Percentiles rank a stretch among this genome's conserved stretches.
These are phyloP conservation scores for Aspergillus unguis DNA, from an alignment of 2,329 filamentous ascomycete genomes.

Conservation along the genomic window DNA sequence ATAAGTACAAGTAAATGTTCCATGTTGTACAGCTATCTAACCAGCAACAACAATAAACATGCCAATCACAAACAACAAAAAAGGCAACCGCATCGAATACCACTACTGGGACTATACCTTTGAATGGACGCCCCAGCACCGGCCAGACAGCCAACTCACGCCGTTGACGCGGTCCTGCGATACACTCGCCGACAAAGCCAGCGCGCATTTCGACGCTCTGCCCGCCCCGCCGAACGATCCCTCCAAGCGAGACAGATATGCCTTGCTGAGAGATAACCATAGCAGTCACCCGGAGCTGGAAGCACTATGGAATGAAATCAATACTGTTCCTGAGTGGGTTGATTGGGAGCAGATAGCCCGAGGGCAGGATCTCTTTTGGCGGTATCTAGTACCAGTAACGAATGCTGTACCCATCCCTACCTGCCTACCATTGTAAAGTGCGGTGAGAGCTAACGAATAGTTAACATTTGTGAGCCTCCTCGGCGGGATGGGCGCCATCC, in stretches of 20 bases:
- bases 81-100: constrained; percentile 5
- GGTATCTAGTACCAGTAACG: constrained; percentile 65
- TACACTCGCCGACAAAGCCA: constrained; percentile 8
- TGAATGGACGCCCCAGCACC: constrained; percentile 9
- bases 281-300: constrained; percentile 54
- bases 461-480: constrained; percentile 28
- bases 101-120: constrained; percentile 12
- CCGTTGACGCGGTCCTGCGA: constrained; percentile 8
- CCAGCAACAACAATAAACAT: neutral
- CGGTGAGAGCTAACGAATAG: constrained; percentile 11
- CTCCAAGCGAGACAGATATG: constrained; percentile 56
- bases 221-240: neutral
- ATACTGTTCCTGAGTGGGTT: constrained; percentile 68
- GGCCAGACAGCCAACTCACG: neutral
- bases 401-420: constrained; percentile 41
- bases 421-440: neutral
- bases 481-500: constrained; percentile 54
- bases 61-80: constrained; percentile 1
- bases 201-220: neutral
- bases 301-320: constrained; percentile 63
- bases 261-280: constrained; percentile 58
- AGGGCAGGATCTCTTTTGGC: constrained; percentile 72
- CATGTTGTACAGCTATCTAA: neutral
- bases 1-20: too few species aligned
- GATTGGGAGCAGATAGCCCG: constrained; percentile 71